Evolutionary conservation across 2,329 filamentous ascomycete genomes (phyloP), one percentile per base, ranked within the genome.

Genomic region (Diplocarpon mali): DNA sequence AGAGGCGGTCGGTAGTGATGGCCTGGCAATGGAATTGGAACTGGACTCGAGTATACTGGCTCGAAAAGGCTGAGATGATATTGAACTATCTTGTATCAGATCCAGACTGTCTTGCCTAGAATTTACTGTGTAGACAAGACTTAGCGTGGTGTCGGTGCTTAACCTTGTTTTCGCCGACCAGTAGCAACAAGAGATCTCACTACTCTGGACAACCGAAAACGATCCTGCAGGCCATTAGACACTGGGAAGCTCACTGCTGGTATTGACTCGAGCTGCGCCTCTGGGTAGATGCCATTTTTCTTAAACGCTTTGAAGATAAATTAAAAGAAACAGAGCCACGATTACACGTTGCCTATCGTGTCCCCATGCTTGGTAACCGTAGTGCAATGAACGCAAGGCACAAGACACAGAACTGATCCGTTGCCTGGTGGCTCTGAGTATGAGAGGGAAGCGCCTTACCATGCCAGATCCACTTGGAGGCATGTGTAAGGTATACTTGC

Each of bases 351-450:
- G 44, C 44, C 28, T 27, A 32, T 38, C 24, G 41, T 37, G 37
- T 38, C 13, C n/a, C 41, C 27, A 27, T 17, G 30, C 27, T 31
- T 20, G 24, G 12, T 31, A 27, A n/a, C 8, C 17, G 36, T 20
- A 24, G 31, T 5, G 13, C 15, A 35, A 11, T 15, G 10, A 7
- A 35, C 38, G 40, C 35, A 42, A 45, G 42, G 42, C 42, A 45
- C 39, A 42, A 42, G 38, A 42, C 42, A 29, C 17, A 35, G 32
- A 36, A 28, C 27, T 34, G 44, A 24, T 24, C 20, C 7, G 4
- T 36, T 42, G 44, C 44, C 30, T 38, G n/a, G 40, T 42, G 34
- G 35, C 32, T 48, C 42, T 48, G 45, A 36, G 37, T 40, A 30
- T 44, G 44, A n/a, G 44, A 38, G 42, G 32, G 27, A 34, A 13